These are phyloP conservation scores for Syzygium aqueum DNA, from an alignment of 345 rosid genomes.

Conservation along the genomic window DNA sequence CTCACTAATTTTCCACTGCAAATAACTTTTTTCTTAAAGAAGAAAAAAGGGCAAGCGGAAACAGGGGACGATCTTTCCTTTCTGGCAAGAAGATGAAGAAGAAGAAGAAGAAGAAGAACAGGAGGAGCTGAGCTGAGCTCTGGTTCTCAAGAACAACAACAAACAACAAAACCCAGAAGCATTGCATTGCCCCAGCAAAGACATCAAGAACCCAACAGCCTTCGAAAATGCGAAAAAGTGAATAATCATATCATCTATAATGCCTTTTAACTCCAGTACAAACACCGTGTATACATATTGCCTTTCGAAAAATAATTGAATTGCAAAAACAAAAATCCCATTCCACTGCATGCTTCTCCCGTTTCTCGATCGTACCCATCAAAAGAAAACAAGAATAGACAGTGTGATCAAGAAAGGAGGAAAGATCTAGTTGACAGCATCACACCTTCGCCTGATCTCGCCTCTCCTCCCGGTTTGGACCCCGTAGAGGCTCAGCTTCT, in stretches of 20 bases:
- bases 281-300: background rate
- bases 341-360: background rate
- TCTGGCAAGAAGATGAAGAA: background rate
- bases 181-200: background rate
- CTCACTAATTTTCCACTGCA: background rate
- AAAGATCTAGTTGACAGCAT: conserved; percentile 51
- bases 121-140: background rate
- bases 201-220: background rate
- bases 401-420: background rate
- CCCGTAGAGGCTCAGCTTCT: conserved; percentile 68
- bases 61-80: background rate
- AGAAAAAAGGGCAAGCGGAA: background rate
- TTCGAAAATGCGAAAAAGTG: background rate
- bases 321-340: background rate
- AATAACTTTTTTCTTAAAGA: background rate
- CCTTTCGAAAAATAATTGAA: background rate
- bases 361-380: background rate
- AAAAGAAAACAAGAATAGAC: background rate
- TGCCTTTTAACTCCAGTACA: background rate
- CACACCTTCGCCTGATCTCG: conserved; percentile 89
- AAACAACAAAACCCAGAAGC: background rate
- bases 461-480: conserved; percentile 75
- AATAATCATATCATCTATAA: background rate
- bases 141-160: background rate
- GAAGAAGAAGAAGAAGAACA: background rate